Percentiles rank a stretch among this genome's conserved stretches.
phyloP scores from a whole-genome alignment of 352 stramenopile genomes.

The Phytophthora pinifolia region DNA sequence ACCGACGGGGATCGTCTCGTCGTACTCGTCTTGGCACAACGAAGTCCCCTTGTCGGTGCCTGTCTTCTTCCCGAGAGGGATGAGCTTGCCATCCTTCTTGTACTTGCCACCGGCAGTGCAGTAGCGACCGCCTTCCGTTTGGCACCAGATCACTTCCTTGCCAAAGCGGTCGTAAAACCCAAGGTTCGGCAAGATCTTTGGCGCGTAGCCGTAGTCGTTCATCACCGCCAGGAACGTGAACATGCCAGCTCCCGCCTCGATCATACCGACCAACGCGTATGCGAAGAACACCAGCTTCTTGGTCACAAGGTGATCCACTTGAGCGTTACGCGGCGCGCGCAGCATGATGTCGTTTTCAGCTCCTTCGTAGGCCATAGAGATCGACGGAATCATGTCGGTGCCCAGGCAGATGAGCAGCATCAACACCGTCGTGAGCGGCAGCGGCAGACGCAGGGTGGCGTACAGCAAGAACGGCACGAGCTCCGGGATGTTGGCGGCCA shows the following conservation, averaged over 20 bases:
- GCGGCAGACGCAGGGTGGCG: constrained; percentile 83
- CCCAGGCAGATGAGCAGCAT: constrained; percentile 92
- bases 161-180: constrained; percentile 83
- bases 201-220: constrained; percentile 88
- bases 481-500: constrained; percentile 92
- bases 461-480: constrained; percentile 85
- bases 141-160: constrained; percentile 87
- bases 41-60: constrained; percentile 30
- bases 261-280: constrained; percentile 89
- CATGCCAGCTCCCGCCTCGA: constrained; percentile 84
- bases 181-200: constrained; percentile 77
- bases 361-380: constrained; percentile 92
- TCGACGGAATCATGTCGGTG: constrained; percentile 94
- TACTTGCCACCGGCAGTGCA: constrained; percentile 71
- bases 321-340: constrained; percentile 72
- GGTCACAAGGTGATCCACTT: constrained; percentile 87
- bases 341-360: constrained; percentile 90
- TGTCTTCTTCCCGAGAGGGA: constrained; percentile 33
- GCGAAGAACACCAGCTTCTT: constrained; percentile 86
- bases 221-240: constrained; percentile 89
- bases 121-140: constrained; percentile 57
- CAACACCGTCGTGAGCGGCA: constrained; percentile 89
- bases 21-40: constrained; percentile 46
- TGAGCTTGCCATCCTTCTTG: constrained; percentile 34
- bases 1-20: constrained; percentile 46